Conservation (phyloP, 441 rosid genomes). For the Jatropha podagrica region DNA sequence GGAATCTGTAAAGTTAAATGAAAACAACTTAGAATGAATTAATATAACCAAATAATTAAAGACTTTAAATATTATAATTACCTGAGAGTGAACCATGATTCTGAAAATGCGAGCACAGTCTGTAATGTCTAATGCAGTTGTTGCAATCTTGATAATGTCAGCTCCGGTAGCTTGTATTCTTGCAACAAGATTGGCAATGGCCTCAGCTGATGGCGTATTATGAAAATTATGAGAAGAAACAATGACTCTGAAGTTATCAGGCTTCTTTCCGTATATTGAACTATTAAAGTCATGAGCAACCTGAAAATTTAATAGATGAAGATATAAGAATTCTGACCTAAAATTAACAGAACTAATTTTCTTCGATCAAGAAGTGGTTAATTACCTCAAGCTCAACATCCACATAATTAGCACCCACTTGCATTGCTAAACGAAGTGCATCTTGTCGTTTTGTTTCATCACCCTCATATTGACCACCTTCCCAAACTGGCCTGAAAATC, state of each 20-base stretch:
- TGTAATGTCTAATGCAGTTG: conserved; percentile 78
- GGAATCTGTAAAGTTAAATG: conserved; percentile 36
- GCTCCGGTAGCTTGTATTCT: conserved; percentile 80
- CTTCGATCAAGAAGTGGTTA: too few relatives aligned
- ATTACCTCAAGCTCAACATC: conserved; percentile 55
- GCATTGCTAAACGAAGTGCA: conserved; percentile 47
- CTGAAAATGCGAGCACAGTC: conserved; percentile 86
- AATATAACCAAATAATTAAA: too few relatives aligned
- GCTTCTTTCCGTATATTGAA: conserved; percentile 61
- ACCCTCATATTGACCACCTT: conserved; percentile 60
- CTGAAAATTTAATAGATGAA: conserved; percentile 30
- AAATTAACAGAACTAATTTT: too few relatives aligned
- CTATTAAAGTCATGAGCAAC: conserved; percentile 71
- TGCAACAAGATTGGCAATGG: conserved; percentile 66
- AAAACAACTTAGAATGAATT: too few relatives aligned
- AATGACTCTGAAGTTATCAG: conserved; percentile 60
- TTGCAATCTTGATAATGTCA: conserved; percentile 88
- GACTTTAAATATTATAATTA: conserved; percentile 26
- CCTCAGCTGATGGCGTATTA: conserved; percentile 78
- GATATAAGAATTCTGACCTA: background rate
- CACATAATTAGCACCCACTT: conserved; percentile 50
- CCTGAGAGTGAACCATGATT: conserved; percentile 76
- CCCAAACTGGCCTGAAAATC: conserved; percentile 47
- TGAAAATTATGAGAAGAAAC: conserved; percentile 89
- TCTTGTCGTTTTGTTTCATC: conserved; percentile 44